Evolutionary conservation across 2,329 filamentous ascomycete species (phyloP).

Genomic region (Colletotrichum brevisporum): DNA sequence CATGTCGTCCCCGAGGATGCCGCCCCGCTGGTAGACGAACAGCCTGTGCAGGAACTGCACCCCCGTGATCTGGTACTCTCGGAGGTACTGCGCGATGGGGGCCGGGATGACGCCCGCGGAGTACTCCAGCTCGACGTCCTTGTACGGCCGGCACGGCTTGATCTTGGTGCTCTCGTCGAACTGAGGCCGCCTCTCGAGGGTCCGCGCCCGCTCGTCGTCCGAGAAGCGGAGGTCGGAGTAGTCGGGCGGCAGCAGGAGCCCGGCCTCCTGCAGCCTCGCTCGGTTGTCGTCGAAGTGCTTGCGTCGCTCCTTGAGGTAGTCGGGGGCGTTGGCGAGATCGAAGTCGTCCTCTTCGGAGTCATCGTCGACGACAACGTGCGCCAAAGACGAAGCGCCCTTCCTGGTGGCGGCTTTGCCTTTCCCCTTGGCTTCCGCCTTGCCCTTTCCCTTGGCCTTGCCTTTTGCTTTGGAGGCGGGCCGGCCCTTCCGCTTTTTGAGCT

Average conservation of each 20-base stretch:
- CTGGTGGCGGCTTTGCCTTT: slow-evolving; percentile 48
- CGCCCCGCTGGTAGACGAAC: slow-evolving; percentile 92
- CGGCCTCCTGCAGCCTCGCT: slow-evolving; percentile 73
- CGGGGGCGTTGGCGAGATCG: slow-evolving; percentile 74
- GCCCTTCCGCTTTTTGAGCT: slow-evolving; percentile 72
- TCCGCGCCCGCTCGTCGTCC: slow-evolving; percentile 65
- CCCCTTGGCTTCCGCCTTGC: slow-evolving; percentile 51
- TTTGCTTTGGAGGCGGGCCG: slow-evolving; percentile 56
- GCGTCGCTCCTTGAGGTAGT: slow-evolving; percentile 80
- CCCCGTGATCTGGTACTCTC: slow-evolving; percentile 91
- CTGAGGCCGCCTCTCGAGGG: slow-evolving; percentile 76
- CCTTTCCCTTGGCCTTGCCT: slow-evolving; percentile 53
- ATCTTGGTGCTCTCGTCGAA: slow-evolving; percentile 70
- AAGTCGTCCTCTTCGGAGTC: slow-evolving; percentile 57
- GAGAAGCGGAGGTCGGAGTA: slow-evolving; percentile 84
- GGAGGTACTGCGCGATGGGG: slow-evolving; percentile 89
- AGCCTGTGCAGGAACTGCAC: slow-evolving; percentile 87
- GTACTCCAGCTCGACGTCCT: slow-evolving; percentile 80
- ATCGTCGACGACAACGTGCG: slow-evolving; percentile 47
- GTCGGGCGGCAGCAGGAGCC: slow-evolving; percentile 82
- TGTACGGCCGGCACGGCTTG: slow-evolving; percentile 77
- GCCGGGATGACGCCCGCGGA: slow-evolving; percentile 89
- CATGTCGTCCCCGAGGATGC: slow-evolving; percentile 97
- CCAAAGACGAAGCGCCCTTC: slow-evolving; percentile 42
- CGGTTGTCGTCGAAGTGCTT: slow-evolving; percentile 76